Percentiles rank a stretch among this genome's conserved stretches.
phyloP scores from a whole-genome alignment of 2,329 filamentous ascomycete genomes.

The Aspergillus sp. region DNA sequence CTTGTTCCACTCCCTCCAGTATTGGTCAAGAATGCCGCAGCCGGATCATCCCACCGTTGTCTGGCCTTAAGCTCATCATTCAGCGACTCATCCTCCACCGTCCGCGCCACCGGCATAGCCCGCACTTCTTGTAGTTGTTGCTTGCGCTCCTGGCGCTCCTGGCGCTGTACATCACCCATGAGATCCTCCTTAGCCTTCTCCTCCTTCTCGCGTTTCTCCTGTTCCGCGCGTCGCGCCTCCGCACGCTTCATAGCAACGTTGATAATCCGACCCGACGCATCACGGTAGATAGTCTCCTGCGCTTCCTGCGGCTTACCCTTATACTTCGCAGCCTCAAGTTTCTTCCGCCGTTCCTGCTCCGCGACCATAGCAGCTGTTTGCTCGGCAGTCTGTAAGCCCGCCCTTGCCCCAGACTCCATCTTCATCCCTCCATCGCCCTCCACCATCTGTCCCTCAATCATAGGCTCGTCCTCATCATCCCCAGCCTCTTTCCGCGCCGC shows the following conservation, averaged over 20 bases:
- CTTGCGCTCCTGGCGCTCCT: slow-evolving; percentile 57
- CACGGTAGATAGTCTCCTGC: slow-evolving; percentile 86
- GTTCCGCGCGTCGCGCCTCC: slow-evolving; percentile 71
- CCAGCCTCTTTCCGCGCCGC: slow-evolving; percentile 41
- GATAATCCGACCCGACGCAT: slow-evolving; percentile 89
- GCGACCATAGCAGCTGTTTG: slow-evolving; percentile 67
- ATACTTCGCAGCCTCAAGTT: slow-evolving; percentile 37
- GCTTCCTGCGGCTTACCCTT: slow-evolving; percentile 40
- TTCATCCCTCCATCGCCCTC: slow-evolving; percentile 40
- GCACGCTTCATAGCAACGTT: slow-evolving; percentile 87
- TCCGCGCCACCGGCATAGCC: slow-evolving; percentile 70
- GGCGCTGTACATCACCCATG: slow-evolving; percentile 77
- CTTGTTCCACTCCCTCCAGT: slow-evolving; percentile 40
- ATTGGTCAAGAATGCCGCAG: slow-evolving; percentile 66
- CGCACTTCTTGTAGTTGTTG: slow-evolving; percentile 72
- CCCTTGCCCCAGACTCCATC: slow-evolving; percentile 83
- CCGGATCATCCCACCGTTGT: slow-evolving; percentile 89
- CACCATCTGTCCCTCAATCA: slow-evolving; percentile 28
- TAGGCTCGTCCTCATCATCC: slow-evolving; percentile 45
- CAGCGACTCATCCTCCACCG: slow-evolving; percentile 76
- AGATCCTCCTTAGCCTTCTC: slow-evolving; percentile 61
- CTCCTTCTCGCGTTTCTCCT: slow-evolving; percentile 61
- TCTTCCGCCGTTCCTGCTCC: slow-evolving; percentile 52
- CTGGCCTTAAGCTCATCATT: slow-evolving; percentile 73
- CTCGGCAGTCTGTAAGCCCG: slow-evolving; percentile 77